Percentiles rank a stretch among this genome's conserved stretches.
Evolutionary conservation across 2,329 filamentous ascomycete genomes (phyloP).

Genomic region (Alternaria rosae): DNA sequence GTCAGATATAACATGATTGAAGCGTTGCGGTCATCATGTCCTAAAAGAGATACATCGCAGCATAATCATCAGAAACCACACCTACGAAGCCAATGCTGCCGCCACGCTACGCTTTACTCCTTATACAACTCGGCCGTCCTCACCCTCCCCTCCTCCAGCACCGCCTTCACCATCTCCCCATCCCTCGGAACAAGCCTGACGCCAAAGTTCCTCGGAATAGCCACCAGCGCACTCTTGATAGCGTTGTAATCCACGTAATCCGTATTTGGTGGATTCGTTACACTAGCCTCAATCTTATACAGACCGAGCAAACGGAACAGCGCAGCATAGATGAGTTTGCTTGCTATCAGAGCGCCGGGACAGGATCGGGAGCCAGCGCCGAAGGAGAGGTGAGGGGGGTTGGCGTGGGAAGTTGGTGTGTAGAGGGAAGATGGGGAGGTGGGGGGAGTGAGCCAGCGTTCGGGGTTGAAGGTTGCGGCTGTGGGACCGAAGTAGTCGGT

Average conservation of each 20-base stretch:
- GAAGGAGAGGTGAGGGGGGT: slow-evolving; percentile 56
- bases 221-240: slow-evolving; percentile 66
- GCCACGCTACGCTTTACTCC: slow-evolving; percentile 13
- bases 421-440: not conserved
- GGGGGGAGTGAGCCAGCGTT: slow-evolving; percentile 54
- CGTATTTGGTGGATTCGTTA: slow-evolving; percentile 63
- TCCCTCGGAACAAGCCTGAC: slow-evolving; percentile 61
- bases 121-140: slow-evolving; percentile 61
- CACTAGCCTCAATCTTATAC: slow-evolving; percentile 60
- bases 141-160: slow-evolving; percentile 53
- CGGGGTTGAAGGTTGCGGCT: slow-evolving; percentile 57
- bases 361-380: slow-evolving; percentile 62
- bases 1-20: too few species aligned
- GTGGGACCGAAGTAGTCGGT: slow-evolving; percentile 58
- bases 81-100: not conserved
- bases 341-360: slow-evolving; percentile 60
- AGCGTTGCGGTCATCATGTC: too few species aligned
- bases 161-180: slow-evolving; percentile 46
- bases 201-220: slow-evolving; percentile 66
- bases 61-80: not conserved
- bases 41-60: not conserved
- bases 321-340: slow-evolving; percentile 59
- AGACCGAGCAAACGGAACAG: slow-evolving; percentile 59
- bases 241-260: slow-evolving; percentile 70
- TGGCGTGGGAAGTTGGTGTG: slow-evolving; percentile 34